Percentiles rank a stretch among this genome's conserved stretches.
Conservation (phyloP, 2,329 filamentous ascomycete genomes). For the Paracoccidioides brasiliensis region DNA sequence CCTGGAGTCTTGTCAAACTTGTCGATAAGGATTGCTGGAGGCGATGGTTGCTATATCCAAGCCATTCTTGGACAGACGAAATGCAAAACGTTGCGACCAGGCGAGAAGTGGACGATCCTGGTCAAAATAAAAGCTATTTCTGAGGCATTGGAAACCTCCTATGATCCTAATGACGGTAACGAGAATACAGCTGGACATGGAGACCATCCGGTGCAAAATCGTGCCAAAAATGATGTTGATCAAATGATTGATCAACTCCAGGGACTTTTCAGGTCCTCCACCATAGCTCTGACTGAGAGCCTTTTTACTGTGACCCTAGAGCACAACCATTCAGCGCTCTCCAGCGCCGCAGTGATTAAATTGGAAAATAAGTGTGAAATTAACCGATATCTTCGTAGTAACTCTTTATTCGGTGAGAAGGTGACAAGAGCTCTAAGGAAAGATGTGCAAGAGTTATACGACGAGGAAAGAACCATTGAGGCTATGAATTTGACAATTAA, state of each 20-base stretch:
- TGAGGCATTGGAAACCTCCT: not conserved
- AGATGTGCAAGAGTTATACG: not conserved
- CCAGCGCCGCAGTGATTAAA: conserved; percentile 13
- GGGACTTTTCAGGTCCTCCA: conserved; percentile 14
- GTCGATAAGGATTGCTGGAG: conserved; percentile 14
- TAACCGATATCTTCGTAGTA: conserved; percentile 3
- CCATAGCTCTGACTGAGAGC: conserved; percentile 10
- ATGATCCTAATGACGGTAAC: not conserved
- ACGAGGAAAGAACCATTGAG: not conserved
- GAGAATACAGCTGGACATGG: not conserved
- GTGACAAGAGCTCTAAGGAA: not conserved
- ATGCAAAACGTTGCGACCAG: conserved; percentile 16
- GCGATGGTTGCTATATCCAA: conserved; percentile 14
- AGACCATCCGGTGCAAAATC: not conserved
- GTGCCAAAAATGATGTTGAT: conserved; percentile 11
- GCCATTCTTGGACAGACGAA: conserved; percentile 13
- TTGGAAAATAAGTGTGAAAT: conserved; percentile 16
- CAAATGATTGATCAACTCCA: conserved; percentile 20
- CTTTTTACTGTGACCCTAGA: conserved; percentile 18
- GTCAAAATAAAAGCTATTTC: conserved; percentile 14
- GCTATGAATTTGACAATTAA: not conserved
- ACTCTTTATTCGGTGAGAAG: not conserved
- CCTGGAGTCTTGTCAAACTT: conserved; percentile 17
- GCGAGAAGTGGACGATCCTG: conserved; percentile 21
- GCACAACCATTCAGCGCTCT: conserved; percentile 22